These are phyloP conservation scores for Diaporthe aspalathi DNA, from an alignment of 2,329 filamentous ascomycete genomes.

Conservation along the genomic window DNA sequence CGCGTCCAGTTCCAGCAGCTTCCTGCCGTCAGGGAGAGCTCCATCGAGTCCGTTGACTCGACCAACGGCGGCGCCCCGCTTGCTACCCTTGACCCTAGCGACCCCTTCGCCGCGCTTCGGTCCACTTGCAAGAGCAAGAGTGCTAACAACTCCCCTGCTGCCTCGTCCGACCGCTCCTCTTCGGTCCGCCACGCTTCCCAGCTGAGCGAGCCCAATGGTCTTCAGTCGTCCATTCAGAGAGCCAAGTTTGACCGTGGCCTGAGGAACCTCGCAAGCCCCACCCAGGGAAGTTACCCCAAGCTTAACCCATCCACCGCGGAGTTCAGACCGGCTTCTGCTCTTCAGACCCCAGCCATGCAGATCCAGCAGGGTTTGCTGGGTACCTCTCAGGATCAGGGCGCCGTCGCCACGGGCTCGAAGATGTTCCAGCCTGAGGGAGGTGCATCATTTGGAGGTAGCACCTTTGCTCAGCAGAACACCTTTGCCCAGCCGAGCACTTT, in stretches of 20 bases:
- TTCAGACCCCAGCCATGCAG: background rate
- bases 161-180: background rate
- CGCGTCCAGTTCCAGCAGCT: background rate
- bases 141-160: conserved; percentile 13
- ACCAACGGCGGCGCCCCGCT: conserved; percentile 22
- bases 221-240: background rate
- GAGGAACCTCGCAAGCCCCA: background rate
- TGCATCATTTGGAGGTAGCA: background rate
- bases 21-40: conserved; percentile 6
- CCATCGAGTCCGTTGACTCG: conserved; percentile 18
- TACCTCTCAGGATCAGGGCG: background rate
- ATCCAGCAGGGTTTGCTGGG: background rate
- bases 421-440: background rate
- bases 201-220: conserved; percentile 12
- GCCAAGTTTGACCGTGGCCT: background rate
- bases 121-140: conserved; percentile 26
- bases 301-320: conserved; percentile 11
- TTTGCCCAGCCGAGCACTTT: background rate
- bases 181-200: background rate
- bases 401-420: background rate
- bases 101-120: conserved; percentile 16
- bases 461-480: background rate
- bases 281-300: background rate
- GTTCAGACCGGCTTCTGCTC: background rate
- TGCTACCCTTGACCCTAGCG: background rate